Conservation (phyloP, 2,329 filamentous ascomycete genomes). For the Zalaria sp. region DNA sequence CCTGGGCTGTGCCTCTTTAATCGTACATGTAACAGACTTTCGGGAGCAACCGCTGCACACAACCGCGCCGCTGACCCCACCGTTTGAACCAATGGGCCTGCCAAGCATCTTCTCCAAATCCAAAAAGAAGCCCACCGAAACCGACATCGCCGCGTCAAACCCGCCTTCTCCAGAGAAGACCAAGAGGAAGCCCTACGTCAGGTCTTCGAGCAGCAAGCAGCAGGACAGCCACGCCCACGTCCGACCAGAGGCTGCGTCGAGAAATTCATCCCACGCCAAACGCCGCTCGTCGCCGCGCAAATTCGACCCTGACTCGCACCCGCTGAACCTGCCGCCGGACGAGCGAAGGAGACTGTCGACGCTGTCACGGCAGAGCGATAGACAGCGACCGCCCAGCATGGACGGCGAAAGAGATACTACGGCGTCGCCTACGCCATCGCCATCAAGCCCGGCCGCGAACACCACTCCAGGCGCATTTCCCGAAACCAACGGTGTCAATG, state of each 20-base stretch:
- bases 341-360: slow-evolving; percentile 65
- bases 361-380: slow-evolving; percentile 45
- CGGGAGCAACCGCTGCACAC: not conserved
- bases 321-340: slow-evolving; percentile 80
- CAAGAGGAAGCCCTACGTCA: too few relatives aligned
- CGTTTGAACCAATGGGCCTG: not conserved
- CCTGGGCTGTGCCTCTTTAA: too few relatives aligned
- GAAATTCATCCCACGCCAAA: not conserved
- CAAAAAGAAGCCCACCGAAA: slow-evolving; percentile 8
- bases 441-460: slow-evolving; percentile 24
- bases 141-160: slow-evolving; percentile 10
- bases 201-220: too few relatives aligned
- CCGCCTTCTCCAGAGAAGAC: slow-evolving; percentile 13
- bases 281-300: slow-evolving; percentile 21
- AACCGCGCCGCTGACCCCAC: slow-evolving; percentile 1
- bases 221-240: too few relatives aligned
- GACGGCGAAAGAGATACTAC: slow-evolving; percentile 56
- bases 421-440: slow-evolving; percentile 40
- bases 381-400: slow-evolving; percentile 48
- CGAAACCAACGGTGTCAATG: slow-evolving; percentile 33
- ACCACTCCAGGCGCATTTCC: slow-evolving; percentile 31
- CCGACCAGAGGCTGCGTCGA: too few relatives aligned
- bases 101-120: slow-evolving; percentile 5
- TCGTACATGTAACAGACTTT: too few relatives aligned
- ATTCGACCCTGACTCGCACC: slow-evolving; percentile 59